These are phyloP conservation scores for Rhizopus arrhizus DNA, from an alignment of 371 early-diverging fungal genomes.

Conservation along the genomic window DNA sequence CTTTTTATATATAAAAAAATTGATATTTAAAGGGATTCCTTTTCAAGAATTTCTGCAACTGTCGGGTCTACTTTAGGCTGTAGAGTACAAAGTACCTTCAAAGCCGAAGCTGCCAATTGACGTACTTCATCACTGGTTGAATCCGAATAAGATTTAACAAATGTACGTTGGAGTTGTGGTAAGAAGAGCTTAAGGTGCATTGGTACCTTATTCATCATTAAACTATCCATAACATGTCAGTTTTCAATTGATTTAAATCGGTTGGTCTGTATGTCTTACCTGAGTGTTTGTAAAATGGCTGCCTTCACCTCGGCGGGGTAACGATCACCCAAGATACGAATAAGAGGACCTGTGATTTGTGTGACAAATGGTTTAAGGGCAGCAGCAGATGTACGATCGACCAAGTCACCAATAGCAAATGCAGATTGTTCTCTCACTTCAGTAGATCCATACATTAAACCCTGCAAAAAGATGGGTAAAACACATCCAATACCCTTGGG, in stretches of 20 bases:
- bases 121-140: slow-evolving; percentile 70
- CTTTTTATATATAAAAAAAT: neutral
- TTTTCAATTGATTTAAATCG: neutral
- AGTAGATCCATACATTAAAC: slow-evolving; percentile 86
- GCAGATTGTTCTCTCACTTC: slow-evolving; percentile 89
- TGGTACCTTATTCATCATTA: slow-evolving; percentile 81
- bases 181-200: slow-evolving; percentile 92
- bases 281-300: slow-evolving; percentile 84
- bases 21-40: slow-evolving; percentile 9
- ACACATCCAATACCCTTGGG: slow-evolving; percentile 92
- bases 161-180: slow-evolving; percentile 97
- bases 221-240: slow-evolving; percentile 32
- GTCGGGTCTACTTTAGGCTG: slow-evolving; percentile 32
- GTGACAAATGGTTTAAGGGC: slow-evolving; percentile 91
- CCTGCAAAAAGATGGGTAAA: slow-evolving; percentile 91
- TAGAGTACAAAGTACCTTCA: slow-evolving; percentile 43
- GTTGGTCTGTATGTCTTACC: slow-evolving; percentile 31
- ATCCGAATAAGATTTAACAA: slow-evolving; percentile 89
- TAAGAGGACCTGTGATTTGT: slow-evolving; percentile 94
- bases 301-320: slow-evolving; percentile 89
- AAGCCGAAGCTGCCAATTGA: slow-evolving; percentile 78
- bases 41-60: slow-evolving; percentile 30
- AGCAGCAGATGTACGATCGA: slow-evolving; percentile 71
- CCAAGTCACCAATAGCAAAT: slow-evolving; percentile 79
- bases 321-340: slow-evolving; percentile 96